These are phyloP conservation scores for Amanita jacksonii DNA, from an alignment of 768 basidiomycete genomes.

Conservation along the genomic window DNA sequence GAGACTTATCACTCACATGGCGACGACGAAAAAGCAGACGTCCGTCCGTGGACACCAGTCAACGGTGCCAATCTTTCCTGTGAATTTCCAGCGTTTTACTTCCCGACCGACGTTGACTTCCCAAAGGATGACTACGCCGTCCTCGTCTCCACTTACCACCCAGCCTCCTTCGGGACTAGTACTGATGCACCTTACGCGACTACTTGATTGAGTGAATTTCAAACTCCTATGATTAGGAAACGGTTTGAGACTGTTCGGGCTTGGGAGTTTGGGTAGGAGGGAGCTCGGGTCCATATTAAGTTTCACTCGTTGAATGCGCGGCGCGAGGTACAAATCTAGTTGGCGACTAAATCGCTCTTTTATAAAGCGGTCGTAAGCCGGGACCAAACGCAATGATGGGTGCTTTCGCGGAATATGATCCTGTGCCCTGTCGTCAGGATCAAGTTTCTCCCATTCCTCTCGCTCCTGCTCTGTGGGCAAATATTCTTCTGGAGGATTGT, in stretches of 20 bases:
- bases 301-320: constrained; percentile 77
- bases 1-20: constrained; percentile 46
- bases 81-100: constrained; percentile 79
- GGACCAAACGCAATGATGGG: constrained; percentile 77
- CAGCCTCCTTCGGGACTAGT: constrained; percentile 86
- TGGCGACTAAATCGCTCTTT: constrained; percentile 91
- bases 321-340: constrained; percentile 93
- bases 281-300: constrained; percentile 89
- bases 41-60: constrained; percentile 93
- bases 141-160: constrained; percentile 88
- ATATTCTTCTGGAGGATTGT: constrained; percentile 97
- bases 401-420: constrained; percentile 88
- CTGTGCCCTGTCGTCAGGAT: constrained; percentile 83
- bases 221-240: constrained; percentile 87
- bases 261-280: constrained; percentile 89
- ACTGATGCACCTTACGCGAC: constrained; percentile 64
- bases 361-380: constrained; percentile 86
- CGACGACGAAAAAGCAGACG: constrained; percentile 68
- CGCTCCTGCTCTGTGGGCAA: constrained; percentile 78
- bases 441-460: constrained; percentile 71
- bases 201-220: constrained; percentile 54
- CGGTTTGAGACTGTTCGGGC: constrained; percentile 81
- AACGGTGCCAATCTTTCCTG: constrained; percentile 68
- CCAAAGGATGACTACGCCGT: constrained; percentile 82
- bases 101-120: constrained; percentile 86